Base-by-base conservation (phyloP, 352 stramenopile genomes). In the Globisporangium radiosum region DNA sequence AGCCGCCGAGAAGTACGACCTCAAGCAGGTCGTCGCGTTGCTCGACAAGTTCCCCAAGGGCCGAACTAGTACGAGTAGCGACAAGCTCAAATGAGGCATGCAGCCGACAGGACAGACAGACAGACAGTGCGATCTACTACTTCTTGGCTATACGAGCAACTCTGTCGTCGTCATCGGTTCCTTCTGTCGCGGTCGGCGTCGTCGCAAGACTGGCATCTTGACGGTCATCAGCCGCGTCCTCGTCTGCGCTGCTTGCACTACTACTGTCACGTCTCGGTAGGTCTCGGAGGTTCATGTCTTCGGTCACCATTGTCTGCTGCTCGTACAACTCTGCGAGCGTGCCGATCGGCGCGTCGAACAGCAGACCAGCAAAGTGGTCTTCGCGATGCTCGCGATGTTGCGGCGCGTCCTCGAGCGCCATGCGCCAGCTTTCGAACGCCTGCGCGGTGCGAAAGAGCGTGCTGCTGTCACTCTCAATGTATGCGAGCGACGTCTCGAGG, bases 31-130 rank as follows among this genome's bases (percentile, higher is more conserved):
- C 36, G 71, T 74, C 11, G 36, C 77, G 25, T 62, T 92, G 11
- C 63, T 90, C 10, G 78, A 90, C 48, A 85, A 83, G 62, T 84
- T 90, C 10, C 82, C 82, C 5, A 90, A 89, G 44, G 79, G 77
- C 8, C 64, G 75, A 47, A 67, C 65, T 54, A 38, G 42, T 40
- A 59, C 11, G 15, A 60, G 15, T 47, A 65, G 56, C 5, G 51
- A 66, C 49, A 74, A 78, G 50, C 59, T 33, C 33, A 72, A 59
- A 50, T 70, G 37, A 40, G 11, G 5, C 36, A 25, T 50, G 38
- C n/a, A 48, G 7, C 2, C 38, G n/a, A n/a, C 19, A 49, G 5
- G 19, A 50, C 19, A 48, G 40, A 13, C 43, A 44, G 40, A 25
- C 25, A 33, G 25, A 3, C 25, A 33, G 25, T 33, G 25, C 25